Evolutionary conservation across 371 early-diverging fungal species (phyloP).

Genomic region (Rhizopus delemar): DNA sequence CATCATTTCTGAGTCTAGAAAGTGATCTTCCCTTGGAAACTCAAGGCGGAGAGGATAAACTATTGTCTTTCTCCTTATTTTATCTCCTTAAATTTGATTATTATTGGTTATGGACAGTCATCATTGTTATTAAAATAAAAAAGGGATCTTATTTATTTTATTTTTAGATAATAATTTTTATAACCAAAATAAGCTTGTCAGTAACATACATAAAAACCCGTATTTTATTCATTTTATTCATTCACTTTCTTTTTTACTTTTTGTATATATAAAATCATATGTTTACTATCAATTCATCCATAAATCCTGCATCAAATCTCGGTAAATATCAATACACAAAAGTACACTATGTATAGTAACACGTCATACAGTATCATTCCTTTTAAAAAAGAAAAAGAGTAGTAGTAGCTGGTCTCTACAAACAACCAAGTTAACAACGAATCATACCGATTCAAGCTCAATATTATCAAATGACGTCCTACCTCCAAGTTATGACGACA

Average conservation of each 20-base stretch:
- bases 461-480: conserved; percentile 1
- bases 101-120: not conserved
- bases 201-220: too few species aligned
- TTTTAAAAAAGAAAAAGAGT: conserved; percentile 18
- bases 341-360: not conserved
- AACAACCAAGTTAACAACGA: not conserved
- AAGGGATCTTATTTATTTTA: not conserved
- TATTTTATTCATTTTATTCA: too few species aligned
- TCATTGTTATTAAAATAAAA: not conserved
- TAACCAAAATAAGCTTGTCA: not conserved
- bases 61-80: not conserved
- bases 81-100: not conserved
- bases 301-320: too few species aligned
- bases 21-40: too few species aligned
- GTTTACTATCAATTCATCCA: too few species aligned
- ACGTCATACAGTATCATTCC: not conserved
- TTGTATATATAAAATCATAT: not conserved
- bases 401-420: conserved; percentile 27
- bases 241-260: not conserved
- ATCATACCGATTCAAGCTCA: not conserved
- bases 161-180: not conserved
- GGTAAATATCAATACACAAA: not conserved
- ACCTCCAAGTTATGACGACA: conserved; percentile 26
- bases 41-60: too few species aligned
- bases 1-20: too few species aligned